Evolutionary conservation across 306 rosid species (phyloP).

Genomic region (Vigna reflexopilosa): DNA sequence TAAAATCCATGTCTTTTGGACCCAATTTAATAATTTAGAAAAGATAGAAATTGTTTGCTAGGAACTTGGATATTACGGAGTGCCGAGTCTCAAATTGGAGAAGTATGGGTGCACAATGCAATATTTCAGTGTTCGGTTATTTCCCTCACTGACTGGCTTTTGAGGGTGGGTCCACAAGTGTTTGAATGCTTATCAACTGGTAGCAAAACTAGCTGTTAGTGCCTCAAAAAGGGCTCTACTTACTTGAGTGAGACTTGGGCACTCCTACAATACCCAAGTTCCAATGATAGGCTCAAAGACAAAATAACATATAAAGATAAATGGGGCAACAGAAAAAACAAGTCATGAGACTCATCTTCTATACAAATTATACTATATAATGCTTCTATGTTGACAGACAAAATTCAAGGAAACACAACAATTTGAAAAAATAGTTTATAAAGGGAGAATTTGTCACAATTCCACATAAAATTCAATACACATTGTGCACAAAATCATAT

Average conservation of each 20-base stretch:
- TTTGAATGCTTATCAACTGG: too few relatives aligned
- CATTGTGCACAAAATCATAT: background rate
- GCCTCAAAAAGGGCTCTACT: too few relatives aligned
- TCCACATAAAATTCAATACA: constrained; percentile 10
- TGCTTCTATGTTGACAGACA: background rate
- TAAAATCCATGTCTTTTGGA: constrained; percentile 1
- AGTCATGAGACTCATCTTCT: background rate
- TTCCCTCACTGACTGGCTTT: too few relatives aligned
- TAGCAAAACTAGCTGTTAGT: too few relatives aligned
- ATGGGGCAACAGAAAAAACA: background rate
- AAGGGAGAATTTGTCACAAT: background rate
- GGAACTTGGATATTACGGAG: too few relatives aligned
- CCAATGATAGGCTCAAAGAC: background rate
- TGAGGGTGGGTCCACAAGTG: too few relatives aligned
- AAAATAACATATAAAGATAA: background rate
- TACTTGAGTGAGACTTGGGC: too few relatives aligned
- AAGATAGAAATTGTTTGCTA: background rate
- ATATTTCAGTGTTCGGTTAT: too few relatives aligned
- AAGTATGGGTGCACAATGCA: too few relatives aligned
- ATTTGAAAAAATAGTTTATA: constrained; percentile 8
- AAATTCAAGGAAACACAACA: constrained; percentile 26
- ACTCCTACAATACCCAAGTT: too few relatives aligned
- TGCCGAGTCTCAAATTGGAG: too few relatives aligned
- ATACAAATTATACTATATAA: constrained; percentile 23
- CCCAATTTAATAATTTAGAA: background rate